Evolutionary conservation across 2,329 filamentous ascomycete genomes (phyloP).

Genomic region (Aspergillus vadensis): DNA sequence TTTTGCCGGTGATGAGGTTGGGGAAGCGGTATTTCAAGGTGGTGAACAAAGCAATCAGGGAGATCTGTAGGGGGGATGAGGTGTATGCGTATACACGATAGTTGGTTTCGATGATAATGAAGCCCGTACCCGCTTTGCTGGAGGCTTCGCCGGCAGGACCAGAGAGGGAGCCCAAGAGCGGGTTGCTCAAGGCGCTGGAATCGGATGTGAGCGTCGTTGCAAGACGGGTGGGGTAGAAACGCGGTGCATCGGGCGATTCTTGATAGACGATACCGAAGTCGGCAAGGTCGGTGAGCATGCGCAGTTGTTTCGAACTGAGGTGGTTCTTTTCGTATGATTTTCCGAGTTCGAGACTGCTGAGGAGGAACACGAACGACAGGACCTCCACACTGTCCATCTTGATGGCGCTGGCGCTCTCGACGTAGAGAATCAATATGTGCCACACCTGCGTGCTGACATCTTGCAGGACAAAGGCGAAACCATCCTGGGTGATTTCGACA

Average conservation of each 20-base stretch:
- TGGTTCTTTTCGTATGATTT: slow-evolving; percentile 85
- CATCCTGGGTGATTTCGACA: slow-evolving; percentile 83
- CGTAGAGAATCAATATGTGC: slow-evolving; percentile 90
- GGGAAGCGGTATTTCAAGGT: slow-evolving; percentile 87
- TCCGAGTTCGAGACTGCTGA: slow-evolving; percentile 89
- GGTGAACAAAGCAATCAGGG: slow-evolving; percentile 86
- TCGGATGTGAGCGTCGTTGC: slow-evolving; percentile 87
- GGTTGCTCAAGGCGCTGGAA: slow-evolving; percentile 70
- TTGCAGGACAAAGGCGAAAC: slow-evolving; percentile 92
- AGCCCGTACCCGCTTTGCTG: slow-evolving; percentile 56
- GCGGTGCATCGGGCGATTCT: slow-evolving; percentile 46
- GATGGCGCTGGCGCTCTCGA: slow-evolving; percentile 75
- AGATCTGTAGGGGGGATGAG: slow-evolving; percentile 88
- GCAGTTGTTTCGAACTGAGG: slow-evolving; percentile 75
- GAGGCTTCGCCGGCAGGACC: slow-evolving; percentile 36
- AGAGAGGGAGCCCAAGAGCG: slow-evolving; percentile 65
- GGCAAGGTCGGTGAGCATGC: slow-evolving; percentile 86
- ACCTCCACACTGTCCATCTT: slow-evolving; percentile 89
- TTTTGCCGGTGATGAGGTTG: slow-evolving; percentile 88
- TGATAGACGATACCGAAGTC: slow-evolving; percentile 91
- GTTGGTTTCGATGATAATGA: slow-evolving; percentile 96
- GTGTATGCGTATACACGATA: slow-evolving; percentile 98
- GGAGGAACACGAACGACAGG: slow-evolving; percentile 91
- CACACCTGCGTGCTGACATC: slow-evolving; percentile 97
- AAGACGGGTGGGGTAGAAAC: slow-evolving; percentile 86